These are phyloP conservation scores for Cordyceps cicadae DNA, from an alignment of 2,329 filamentous ascomycete genomes.

Conservation along the genomic window DNA sequence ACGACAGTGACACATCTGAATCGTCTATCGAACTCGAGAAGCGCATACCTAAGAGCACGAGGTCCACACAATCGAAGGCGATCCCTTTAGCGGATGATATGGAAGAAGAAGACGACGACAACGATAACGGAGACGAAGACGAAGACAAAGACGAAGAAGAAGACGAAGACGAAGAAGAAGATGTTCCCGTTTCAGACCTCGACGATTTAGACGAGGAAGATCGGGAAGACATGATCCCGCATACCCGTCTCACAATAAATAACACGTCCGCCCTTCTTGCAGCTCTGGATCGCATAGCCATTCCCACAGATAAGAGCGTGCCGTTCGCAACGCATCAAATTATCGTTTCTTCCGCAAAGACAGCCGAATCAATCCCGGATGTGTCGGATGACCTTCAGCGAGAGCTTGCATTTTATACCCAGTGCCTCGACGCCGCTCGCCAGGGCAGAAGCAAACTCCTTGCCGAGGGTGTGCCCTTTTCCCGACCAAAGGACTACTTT, in stretches of 20 bases:
- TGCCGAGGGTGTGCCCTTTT: slow-evolving; percentile 77
- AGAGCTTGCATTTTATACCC: slow-evolving; percentile 87
- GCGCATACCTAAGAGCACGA: slow-evolving; percentile 31
- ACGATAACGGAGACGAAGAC: slow-evolving; percentile 37
- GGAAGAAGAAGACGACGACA: slow-evolving; percentile 46
- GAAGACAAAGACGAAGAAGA: slow-evolving; percentile 64
- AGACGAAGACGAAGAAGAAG: slow-evolving; percentile 63
- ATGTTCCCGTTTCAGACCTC: slow-evolving; percentile 82
- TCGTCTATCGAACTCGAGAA: slow-evolving; percentile 69
- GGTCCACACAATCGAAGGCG: slow-evolving; percentile 14
- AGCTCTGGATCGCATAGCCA: slow-evolving; percentile 66
- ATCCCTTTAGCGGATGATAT: slow-evolving; percentile 31
- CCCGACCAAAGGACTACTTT: slow-evolving; percentile 88
- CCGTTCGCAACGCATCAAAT: slow-evolving; percentile 80
- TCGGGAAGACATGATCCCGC: slow-evolving; percentile 76
- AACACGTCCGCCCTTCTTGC: slow-evolving; percentile 81
- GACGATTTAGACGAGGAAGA: slow-evolving; percentile 71
- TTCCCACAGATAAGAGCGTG: slow-evolving; percentile 57
- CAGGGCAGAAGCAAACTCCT: slow-evolving; percentile 66
- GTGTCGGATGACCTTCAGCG: slow-evolving; percentile 86
- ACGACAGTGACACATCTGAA: slow-evolving; percentile 57
- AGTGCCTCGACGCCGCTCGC: slow-evolving; percentile 72
- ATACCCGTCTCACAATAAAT: slow-evolving; percentile 94
- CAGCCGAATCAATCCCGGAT: slow-evolving; percentile 62
- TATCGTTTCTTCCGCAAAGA: slow-evolving; percentile 58